Evolutionary conservation across 129 eudicot genomes (phyloP).

Genomic region (Flaveria trinervia): DNA sequence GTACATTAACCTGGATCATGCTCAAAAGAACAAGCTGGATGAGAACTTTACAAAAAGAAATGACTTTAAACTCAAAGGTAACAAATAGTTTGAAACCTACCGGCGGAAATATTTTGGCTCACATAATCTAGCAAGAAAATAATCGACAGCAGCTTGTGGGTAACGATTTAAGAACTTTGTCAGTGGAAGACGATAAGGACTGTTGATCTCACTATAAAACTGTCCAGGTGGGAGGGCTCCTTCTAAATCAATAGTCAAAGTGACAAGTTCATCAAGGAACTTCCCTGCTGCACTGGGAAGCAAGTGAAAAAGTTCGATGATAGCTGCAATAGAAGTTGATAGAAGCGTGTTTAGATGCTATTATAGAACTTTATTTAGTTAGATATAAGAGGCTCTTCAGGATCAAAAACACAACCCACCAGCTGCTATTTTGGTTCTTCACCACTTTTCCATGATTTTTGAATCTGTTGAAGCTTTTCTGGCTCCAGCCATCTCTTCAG

Average conservation of each 20-base stretch:
- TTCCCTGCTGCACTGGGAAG: constrained; percentile 98
- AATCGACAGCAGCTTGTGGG: constrained; percentile 91
- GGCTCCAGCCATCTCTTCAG: constrained; percentile 97
- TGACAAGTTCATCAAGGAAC: constrained; percentile 96
- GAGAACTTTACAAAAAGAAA: background rate
- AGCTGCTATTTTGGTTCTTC: constrained; percentile 99
- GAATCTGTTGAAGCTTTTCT: constrained; percentile 91
- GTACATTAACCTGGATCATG: constrained; percentile 83
- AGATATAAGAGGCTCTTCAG: background rate
- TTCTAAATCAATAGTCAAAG: constrained; percentile 91
- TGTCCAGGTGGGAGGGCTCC: constrained; percentile 93
- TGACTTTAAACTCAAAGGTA: background rate
- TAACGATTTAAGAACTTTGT: constrained; percentile 89
- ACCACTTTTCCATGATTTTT: constrained; percentile 95
- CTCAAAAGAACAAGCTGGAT: constrained; percentile 25
- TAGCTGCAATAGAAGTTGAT: constrained; percentile 63
- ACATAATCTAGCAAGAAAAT: constrained; percentile 88
- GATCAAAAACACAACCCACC: constrained; percentile 50
- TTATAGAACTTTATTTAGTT: background rate
- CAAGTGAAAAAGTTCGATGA: constrained; percentile 95
- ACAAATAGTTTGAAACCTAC: constrained; percentile 36
- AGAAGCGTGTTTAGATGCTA: background rate
- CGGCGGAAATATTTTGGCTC: constrained; percentile 94
- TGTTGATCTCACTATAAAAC: constrained; percentile 97
- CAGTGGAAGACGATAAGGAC: constrained; percentile 96